Conservation (phyloP, 257 asterid genomes). For the Linaria vulgaris region DNA sequence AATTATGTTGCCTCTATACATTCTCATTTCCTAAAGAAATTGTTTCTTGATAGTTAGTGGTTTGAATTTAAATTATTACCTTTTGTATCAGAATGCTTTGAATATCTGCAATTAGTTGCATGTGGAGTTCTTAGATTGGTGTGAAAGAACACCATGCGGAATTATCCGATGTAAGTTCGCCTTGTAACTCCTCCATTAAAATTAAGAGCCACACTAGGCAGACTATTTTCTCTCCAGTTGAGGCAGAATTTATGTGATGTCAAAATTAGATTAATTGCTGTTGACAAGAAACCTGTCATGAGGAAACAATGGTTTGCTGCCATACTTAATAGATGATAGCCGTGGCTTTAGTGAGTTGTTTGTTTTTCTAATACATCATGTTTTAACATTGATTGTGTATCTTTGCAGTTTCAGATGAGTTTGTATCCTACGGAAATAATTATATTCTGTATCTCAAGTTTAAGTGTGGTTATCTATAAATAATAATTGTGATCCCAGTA, state of each 20-base stretch:
- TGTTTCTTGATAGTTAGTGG: neutral
- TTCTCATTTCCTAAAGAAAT: neutral
- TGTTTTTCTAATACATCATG: neutral
- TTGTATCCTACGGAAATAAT: conserved; percentile 12
- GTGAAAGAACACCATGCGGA: neutral
- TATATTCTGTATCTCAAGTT: neutral
- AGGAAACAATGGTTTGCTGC: neutral
- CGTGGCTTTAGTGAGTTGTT: conserved; percentile 8
- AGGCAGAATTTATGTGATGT: neutral
- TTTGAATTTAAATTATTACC: neutral
- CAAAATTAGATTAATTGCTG: neutral
- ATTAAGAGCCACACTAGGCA: neutral
- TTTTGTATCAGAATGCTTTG: neutral
- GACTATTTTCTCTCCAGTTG: neutral
- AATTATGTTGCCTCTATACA: neutral
- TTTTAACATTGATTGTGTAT: neutral
- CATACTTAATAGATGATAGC: neutral
- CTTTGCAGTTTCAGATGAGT: conserved; percentile 6
- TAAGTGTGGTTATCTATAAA: neutral
- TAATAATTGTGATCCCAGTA: neutral
- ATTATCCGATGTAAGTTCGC: neutral
- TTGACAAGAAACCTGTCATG: neutral
- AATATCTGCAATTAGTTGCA: neutral
- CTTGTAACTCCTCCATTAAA: neutral
- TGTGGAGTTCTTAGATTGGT: neutral